These are phyloP conservation scores for Poterioochromonas sp. DNA, from an alignment of 352 stramenopile species.

Conservation along the genomic window DNA sequence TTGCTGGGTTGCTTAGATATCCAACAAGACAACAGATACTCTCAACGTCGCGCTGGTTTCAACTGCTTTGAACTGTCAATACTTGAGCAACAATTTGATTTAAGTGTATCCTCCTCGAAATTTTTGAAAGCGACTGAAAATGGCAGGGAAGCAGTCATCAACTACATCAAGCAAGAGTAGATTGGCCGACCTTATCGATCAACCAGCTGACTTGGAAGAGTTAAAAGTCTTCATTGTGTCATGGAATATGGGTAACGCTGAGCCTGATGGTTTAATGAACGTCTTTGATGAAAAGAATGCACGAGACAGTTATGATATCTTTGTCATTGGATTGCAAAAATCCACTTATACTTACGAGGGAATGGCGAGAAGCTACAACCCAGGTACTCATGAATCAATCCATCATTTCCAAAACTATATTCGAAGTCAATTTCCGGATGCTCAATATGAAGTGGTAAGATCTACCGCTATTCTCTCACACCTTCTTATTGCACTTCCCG, in stretches of 20 bases:
- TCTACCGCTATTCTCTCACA: neutral
- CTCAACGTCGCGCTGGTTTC: too few relatives aligned
- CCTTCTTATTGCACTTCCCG: neutral
- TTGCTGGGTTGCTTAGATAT: too few relatives aligned
- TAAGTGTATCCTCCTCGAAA: too few relatives aligned
- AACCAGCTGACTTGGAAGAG: neutral
- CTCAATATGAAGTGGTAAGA: neutral
- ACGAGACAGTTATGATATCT: neutral
- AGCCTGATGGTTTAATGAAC: neutral
- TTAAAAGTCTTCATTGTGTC: neutral
- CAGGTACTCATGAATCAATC: neutral
- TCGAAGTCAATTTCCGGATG: neutral
- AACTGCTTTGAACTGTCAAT: too few relatives aligned
- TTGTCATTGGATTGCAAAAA: conserved; percentile 20
- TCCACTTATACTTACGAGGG: neutral
- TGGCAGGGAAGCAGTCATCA: too few relatives aligned
- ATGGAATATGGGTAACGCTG: conserved; percentile 33
- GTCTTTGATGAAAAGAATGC: conserved; percentile 2
- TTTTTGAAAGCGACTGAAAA: too few relatives aligned
- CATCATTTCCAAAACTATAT: conserved; percentile 7
- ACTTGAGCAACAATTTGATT: too few relatives aligned
- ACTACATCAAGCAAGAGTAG: too few relatives aligned
- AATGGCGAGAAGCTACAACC: neutral
- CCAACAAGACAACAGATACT: too few relatives aligned
- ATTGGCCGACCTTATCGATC: too few relatives aligned